phyloP scores from a whole-genome alignment of 345 rosid genomes.

The Ceriops tagal region DNA sequence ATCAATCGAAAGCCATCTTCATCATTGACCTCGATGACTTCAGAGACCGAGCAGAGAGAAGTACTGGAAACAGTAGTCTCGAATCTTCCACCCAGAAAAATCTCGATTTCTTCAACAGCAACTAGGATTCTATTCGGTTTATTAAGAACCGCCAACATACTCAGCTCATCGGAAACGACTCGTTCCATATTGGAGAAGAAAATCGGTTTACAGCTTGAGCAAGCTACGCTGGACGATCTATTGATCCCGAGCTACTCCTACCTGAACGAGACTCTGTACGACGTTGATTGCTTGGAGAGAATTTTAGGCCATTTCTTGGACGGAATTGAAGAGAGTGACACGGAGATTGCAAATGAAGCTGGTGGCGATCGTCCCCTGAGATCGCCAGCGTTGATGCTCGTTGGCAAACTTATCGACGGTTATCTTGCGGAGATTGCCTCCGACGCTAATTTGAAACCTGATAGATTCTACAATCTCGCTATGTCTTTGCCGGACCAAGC shows the following conservation, averaged over 20 bases:
- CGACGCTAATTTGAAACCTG: slow-evolving; percentile 83
- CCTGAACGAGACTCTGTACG: slow-evolving; percentile 86
- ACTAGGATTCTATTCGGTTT: slow-evolving; percentile 69
- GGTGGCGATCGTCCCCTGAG: slow-evolving; percentile 14
- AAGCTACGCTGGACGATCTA: slow-evolving; percentile 81
- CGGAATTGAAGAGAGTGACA: slow-evolving; percentile 35
- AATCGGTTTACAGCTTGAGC: slow-evolving; percentile 78
- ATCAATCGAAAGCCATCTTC: slow-evolving; percentile 63
- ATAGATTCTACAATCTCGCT: slow-evolving; percentile 63
- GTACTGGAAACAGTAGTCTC: slow-evolving; percentile 60
- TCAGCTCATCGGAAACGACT: slow-evolving; percentile 66
- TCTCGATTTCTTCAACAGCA: slow-evolving; percentile 49
- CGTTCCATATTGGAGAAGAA: slow-evolving; percentile 65
- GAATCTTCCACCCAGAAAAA: slow-evolving; percentile 56
- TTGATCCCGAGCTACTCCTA: slow-evolving; percentile 94
- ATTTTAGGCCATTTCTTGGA: slow-evolving; percentile 68
- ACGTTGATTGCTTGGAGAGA: slow-evolving; percentile 90
- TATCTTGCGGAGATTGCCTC: slow-evolving; percentile 89
- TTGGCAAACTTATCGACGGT: slow-evolving; percentile 90
- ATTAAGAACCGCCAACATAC: slow-evolving; percentile 71
- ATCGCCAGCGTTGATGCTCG: slow-evolving; percentile 64
- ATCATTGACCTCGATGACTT: slow-evolving; percentile 37
- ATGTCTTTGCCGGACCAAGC: slow-evolving; percentile 76
- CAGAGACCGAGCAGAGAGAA: slow-evolving; percentile 78
- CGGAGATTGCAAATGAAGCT: slow-evolving; percentile 25